These are phyloP conservation scores for Ophiostoma novo-ulmi DNA, from an alignment of 2,329 filamentous ascomycete species.

Conservation along the genomic window DNA sequence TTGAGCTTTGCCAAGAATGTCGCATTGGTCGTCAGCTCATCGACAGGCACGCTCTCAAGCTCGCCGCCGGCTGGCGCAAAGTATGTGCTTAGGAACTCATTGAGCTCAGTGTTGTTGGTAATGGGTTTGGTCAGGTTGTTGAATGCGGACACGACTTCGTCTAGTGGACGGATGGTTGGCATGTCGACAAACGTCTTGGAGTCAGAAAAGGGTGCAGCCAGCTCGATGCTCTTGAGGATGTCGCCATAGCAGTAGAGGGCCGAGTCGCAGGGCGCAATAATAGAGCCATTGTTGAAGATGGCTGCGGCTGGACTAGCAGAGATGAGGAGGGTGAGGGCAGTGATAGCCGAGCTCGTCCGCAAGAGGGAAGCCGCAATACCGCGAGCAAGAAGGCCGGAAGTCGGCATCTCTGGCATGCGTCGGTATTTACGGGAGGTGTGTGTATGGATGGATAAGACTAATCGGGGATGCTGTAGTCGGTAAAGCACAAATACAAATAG, in stretches of 20 bases:
- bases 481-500: not conserved
- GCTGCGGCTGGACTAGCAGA: constrained; percentile 35
- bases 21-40: constrained; percentile 51
- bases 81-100: constrained; percentile 56
- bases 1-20: constrained; percentile 53
- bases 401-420: constrained; percentile 15
- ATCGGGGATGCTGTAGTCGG: not conserved
- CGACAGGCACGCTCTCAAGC: constrained; percentile 48
- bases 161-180: constrained; percentile 56
- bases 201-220: constrained; percentile 59
- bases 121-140: constrained; percentile 55
- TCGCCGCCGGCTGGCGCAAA: constrained; percentile 62
- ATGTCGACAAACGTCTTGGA: constrained; percentile 69
- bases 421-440: not conserved
- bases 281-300: constrained; percentile 55
- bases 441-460: not conserved
- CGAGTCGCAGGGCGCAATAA: constrained; percentile 61
- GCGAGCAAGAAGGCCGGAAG: constrained; percentile 13
- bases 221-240: constrained; percentile 56
- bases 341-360: constrained; percentile 23
- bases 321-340: constrained; percentile 26
- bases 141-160: constrained; percentile 59
- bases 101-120: constrained; percentile 57
- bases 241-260: constrained; percentile 64
- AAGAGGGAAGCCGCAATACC: constrained; percentile 10